Conservation (phyloP, 2,329 filamentous ascomycete species). For the Pseudopithomyces chartarum region DNA sequence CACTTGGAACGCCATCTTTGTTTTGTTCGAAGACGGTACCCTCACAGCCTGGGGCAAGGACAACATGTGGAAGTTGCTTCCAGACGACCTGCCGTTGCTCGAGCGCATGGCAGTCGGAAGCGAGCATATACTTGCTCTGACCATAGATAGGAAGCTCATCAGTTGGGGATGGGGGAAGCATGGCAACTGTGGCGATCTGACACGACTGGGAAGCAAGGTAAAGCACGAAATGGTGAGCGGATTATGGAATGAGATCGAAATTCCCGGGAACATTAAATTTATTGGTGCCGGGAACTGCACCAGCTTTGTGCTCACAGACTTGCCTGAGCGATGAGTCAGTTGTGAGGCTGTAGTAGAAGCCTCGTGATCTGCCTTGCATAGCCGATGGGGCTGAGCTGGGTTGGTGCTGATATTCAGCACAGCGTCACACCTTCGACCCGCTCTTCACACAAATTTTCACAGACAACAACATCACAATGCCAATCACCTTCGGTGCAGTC, state of each 20-base stretch:
- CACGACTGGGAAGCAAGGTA: slow-evolving; percentile 12
- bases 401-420: not conserved
- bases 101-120: slow-evolving; percentile 78
- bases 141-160: slow-evolving; percentile 68
- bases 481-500: slow-evolving; percentile 34
- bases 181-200: slow-evolving; percentile 78
- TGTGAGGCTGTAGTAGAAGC: not conserved
- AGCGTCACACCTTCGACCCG: not conserved
- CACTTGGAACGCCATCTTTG: slow-evolving; percentile 82
- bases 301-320: slow-evolving; percentile 29
- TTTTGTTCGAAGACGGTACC: slow-evolving; percentile 65
- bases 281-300: slow-evolving; percentile 36
- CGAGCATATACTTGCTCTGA: slow-evolving; percentile 82
- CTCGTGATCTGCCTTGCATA: slow-evolving; percentile 1
- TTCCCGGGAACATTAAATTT: slow-evolving; percentile 26
- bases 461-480: slow-evolving; percentile 2
- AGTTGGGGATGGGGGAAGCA: slow-evolving; percentile 98
- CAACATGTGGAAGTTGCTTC: slow-evolving; percentile 81
- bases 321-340: not conserved
- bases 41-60: slow-evolving; percentile 80
- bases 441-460: not conserved
- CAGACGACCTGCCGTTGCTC: slow-evolving; percentile 63
- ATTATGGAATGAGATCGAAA: slow-evolving; percentile 33
- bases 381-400: not conserved
- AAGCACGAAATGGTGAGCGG: slow-evolving; percentile 36